These are phyloP conservation scores for Aureobasidium pullulans DNA, from an alignment of 2,329 filamentous ascomycete genomes.

Conservation along the genomic window DNA sequence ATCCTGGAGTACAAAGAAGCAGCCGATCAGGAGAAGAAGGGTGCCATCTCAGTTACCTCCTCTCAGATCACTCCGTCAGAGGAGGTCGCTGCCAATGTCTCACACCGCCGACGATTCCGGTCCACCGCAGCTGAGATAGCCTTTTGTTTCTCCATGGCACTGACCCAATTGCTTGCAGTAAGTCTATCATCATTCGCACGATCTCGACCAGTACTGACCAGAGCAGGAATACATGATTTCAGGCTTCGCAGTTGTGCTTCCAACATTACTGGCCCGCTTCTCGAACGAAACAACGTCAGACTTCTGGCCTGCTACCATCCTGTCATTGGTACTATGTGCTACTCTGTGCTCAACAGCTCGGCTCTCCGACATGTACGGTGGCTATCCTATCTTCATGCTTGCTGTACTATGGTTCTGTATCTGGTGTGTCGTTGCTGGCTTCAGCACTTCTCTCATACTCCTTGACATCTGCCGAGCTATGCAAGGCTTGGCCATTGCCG, in stretches of 20 bases:
- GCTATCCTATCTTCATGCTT: constrained; percentile 29
- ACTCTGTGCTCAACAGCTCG: constrained; percentile 28
- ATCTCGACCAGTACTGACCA: neutral
- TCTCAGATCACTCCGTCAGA: neutral
- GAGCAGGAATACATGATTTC: constrained; percentile 29
- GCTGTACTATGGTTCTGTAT: constrained; percentile 28
- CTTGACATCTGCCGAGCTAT: constrained; percentile 29
- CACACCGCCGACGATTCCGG: constrained; percentile 19
- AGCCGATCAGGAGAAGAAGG: constrained; percentile 19
- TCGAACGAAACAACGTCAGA: neutral
- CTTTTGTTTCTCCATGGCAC: constrained; percentile 30
- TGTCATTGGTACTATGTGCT: constrained; percentile 28
- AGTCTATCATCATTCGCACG: neutral
- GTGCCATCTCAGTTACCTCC: constrained; percentile 16
- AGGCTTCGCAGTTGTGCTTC: constrained; percentile 29
- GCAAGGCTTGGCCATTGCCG: constrained; percentile 31
- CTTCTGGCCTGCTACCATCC: constrained; percentile 30
- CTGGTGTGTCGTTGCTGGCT: constrained; percentile 29
- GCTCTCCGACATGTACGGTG: constrained; percentile 30
- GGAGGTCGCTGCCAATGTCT: neutral
- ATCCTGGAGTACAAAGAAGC: constrained; percentile 26
- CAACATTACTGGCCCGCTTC: constrained; percentile 20
- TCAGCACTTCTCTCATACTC: constrained; percentile 20
- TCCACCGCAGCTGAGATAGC: constrained; percentile 25
- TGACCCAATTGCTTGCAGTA: constrained; percentile 29